A percentile compares a stretch with the other conserved stretches of the same genome.
Conservation (phyloP, 768 basidiomycete genomes). For the Mycena albidolilacea region DNA sequence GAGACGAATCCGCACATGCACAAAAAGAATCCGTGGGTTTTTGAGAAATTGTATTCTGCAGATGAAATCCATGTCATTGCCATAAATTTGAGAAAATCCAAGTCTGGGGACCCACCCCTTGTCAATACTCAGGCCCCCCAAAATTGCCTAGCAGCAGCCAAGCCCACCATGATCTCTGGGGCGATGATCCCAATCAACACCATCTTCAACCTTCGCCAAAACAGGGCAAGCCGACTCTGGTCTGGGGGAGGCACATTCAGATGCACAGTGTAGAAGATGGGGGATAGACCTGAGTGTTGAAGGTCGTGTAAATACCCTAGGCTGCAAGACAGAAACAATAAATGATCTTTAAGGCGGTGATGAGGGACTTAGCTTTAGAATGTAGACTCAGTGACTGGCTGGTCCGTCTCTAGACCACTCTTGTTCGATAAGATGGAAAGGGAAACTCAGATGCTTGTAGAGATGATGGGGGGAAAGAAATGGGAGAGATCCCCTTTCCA, state of each 20-base stretch:
- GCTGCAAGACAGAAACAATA: too few species aligned
- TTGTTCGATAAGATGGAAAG: too few species aligned
- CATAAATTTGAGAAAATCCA: neutral
- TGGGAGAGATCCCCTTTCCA: too few species aligned
- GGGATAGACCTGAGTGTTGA: too few species aligned
- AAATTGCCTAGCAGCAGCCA: conserved; percentile 43
- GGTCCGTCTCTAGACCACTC: too few species aligned
- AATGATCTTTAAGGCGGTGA: too few species aligned
- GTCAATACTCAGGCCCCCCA: conserved; percentile 22
- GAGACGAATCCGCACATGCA: conserved; percentile 49
- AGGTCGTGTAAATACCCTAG: too few species aligned
- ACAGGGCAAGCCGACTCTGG: conserved; percentile 9
- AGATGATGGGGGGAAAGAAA: too few species aligned
- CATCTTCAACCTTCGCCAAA: conserved; percentile 34
- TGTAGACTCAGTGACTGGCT: too few species aligned
- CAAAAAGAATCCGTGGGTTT: conserved; percentile 45
- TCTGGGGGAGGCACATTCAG: conserved; percentile 42
- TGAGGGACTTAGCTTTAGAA: too few species aligned
- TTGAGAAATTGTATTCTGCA: conserved; percentile 17
- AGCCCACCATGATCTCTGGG: conserved; percentile 46
- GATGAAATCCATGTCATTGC: neutral
- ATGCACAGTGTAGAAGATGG: too few species aligned
- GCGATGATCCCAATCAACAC: conserved; percentile 42
- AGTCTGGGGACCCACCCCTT: neutral
- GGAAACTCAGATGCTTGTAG: too few species aligned